phyloP scores from a whole-genome alignment of 805 yeast species.

The Yarrowia bubula region DNA sequence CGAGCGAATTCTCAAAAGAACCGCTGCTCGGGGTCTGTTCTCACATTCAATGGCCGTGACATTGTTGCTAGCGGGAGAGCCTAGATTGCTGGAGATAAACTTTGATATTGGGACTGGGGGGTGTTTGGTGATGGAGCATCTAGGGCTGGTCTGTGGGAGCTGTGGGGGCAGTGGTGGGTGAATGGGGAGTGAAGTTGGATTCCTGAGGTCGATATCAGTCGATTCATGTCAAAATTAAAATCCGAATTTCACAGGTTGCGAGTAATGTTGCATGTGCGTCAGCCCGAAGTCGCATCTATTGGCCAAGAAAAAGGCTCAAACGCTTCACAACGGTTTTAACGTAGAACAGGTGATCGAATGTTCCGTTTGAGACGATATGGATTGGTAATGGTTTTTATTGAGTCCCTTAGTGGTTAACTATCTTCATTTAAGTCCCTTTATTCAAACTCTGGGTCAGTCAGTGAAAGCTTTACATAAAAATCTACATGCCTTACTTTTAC shows the following conservation, averaged over 20 bases:
- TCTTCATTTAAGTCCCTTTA: not conserved
- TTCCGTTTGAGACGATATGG: no score
- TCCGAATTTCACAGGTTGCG: not conserved
- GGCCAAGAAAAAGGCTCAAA: not conserved
- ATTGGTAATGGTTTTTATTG: not conserved
- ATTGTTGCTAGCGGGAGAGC: constrained; percentile 11
- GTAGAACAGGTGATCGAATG: not conserved
- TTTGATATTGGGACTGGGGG: constrained; percentile 5
- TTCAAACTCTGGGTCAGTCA: no score
- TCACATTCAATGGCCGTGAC: constrained; percentile 27
- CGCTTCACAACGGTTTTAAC: not conserved
- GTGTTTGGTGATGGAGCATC: not conserved
- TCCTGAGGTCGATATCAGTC: not conserved
- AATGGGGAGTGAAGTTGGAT: not conserved
- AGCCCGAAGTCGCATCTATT: not conserved
- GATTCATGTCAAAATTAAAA: not conserved
- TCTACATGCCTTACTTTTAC: no score
- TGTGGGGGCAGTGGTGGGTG: not conserved
- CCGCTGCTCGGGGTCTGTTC: not conserved
- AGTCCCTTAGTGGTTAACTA: not conserved
- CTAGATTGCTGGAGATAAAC: constrained; percentile 24
- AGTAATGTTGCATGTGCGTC: not conserved
- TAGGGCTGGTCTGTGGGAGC: not conserved
- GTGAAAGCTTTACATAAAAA: no score
- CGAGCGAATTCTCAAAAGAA: not conserved